Conservation (phyloP, 345 rosid species). For the Bretschneidera sinensis region DNA sequence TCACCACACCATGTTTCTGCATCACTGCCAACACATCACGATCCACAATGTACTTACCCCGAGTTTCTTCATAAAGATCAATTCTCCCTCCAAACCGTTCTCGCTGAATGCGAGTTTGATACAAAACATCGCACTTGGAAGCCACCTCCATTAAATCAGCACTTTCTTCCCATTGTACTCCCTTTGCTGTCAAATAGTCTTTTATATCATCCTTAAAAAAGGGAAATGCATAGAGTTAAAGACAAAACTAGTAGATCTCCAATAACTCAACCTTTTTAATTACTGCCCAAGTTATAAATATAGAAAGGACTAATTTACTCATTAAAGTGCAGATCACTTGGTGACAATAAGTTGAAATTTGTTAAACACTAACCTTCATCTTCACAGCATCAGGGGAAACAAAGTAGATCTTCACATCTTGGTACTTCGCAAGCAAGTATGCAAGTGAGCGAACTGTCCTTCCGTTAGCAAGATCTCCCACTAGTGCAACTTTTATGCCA, state of each 20-base stretch:
- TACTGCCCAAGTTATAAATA: no score
- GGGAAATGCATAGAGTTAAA: no score
- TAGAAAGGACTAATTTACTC: no score
- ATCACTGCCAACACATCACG: constrained; percentile 38
- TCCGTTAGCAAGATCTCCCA: constrained; percentile 79
- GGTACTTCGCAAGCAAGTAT: constrained; percentile 61
- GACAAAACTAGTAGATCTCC: no score
- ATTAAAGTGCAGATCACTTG: no score
- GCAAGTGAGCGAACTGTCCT: constrained; percentile 75
- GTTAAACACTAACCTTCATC: no score
- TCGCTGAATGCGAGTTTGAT: constrained; percentile 69
- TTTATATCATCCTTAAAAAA: constrained; percentile 63
- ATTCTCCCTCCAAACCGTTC: constrained; percentile 64
- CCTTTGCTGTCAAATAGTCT: no score
- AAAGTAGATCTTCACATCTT: constrained; percentile 53
- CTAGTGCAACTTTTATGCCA: constrained; percentile 62
- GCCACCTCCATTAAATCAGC: constrained; percentile 56
- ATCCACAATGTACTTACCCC: constrained; percentile 65
- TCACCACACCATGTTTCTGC: constrained; percentile 66
- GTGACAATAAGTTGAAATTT: no score
- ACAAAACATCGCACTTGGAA: constrained; percentile 56
- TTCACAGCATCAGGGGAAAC: no score
- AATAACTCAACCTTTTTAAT: no score
- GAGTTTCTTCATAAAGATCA: constrained; percentile 60
- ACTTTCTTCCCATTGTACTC: constrained; percentile 70